Conservation (phyloP, 371 early-diverging fungal species). For the Apophysomyces variabilis region DNA sequence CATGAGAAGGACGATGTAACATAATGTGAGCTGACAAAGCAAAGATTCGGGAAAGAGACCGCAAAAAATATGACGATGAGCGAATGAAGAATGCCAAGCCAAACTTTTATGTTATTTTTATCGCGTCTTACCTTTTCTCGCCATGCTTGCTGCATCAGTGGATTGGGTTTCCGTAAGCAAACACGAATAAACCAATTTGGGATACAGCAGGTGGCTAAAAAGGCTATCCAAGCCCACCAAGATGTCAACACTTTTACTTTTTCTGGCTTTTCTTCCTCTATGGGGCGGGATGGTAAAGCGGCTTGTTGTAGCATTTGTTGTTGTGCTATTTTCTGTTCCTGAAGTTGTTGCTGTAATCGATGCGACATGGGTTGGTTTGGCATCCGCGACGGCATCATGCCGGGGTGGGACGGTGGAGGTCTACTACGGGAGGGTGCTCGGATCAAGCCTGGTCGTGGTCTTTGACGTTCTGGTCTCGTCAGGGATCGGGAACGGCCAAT, state of each 20-base stretch:
- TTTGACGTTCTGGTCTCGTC: conserved; percentile 51
- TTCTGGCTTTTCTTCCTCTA: conserved; percentile 34
- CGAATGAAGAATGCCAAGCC: conserved; percentile 2
- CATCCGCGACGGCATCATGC: conserved; percentile 13
- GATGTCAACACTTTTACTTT: conserved; percentile 53
- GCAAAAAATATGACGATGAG: conserved; percentile 3
- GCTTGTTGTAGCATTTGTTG: conserved; percentile 44
- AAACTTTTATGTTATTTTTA: not conserved
- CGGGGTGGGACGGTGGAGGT: conserved; percentile 9
- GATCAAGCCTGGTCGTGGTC: conserved; percentile 50
- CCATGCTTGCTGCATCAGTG: conserved; percentile 69
- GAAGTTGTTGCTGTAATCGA: conserved; percentile 50
- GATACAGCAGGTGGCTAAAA: conserved; percentile 59
- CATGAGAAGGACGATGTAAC: conserved; percentile 68
- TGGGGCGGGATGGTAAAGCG: conserved; percentile 22
- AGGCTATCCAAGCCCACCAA: conserved; percentile 60
- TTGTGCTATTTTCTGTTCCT: conserved; percentile 47
- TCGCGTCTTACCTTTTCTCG: conserved; percentile 61
- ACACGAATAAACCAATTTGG: conserved; percentile 56
- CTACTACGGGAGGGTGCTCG: conserved; percentile 36
- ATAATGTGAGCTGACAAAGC: conserved; percentile 56
- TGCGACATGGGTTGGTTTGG: conserved; percentile 44
- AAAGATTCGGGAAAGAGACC: conserved; percentile 2
- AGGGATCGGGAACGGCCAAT: conserved; percentile 44
- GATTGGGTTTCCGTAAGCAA: conserved; percentile 47